Evolutionary conservation across 306 rosid species (phyloP).

Genomic region (Citrullus colocynthis): DNA sequence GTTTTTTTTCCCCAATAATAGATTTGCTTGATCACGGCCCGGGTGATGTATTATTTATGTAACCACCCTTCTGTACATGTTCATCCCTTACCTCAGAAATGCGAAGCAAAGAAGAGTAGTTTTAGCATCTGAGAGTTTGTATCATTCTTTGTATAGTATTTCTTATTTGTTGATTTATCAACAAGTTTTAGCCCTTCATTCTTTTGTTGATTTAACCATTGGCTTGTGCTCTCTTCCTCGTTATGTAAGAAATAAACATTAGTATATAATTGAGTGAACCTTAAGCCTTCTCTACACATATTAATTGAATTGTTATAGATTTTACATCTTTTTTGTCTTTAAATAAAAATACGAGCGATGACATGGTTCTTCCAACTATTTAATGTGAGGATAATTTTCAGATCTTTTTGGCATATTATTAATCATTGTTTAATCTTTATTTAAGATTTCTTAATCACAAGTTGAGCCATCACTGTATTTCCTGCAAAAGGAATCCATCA

Average conservation of each 20-base stretch:
- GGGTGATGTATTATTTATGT: conserved; percentile 35
- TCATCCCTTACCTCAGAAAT: conserved; percentile 16
- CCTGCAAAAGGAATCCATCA: no score
- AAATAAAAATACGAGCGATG: neutral
- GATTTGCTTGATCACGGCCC: conserved; percentile 27
- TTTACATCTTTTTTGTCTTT: neutral
- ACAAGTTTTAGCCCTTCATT: conserved; percentile 19
- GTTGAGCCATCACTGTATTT: no score
- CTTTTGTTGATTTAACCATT: conserved; percentile 17
- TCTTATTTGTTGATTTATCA: conserved; percentile 16
- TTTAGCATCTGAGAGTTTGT: conserved; percentile 14
- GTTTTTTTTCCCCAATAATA: conserved; percentile 13
- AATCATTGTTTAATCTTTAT: no score
- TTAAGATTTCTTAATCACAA: no score
- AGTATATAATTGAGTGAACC: neutral
- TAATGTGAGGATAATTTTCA: no score
- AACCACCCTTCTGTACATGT: conserved; percentile 42
- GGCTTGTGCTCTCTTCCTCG: conserved; percentile 3
- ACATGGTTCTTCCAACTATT: neutral
- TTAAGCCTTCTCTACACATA: neutral
- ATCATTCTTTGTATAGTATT: conserved; percentile 55
- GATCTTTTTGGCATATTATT: no score
- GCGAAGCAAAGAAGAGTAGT: conserved; percentile 36
- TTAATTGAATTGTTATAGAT: neutral
- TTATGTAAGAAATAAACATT: neutral